A percentile compares a stretch with the other conserved stretches of the same genome.
phyloP scores from a whole-genome alignment of 2,329 filamentous ascomycete genomes.

The Cladorrhinum sp. region DNA sequence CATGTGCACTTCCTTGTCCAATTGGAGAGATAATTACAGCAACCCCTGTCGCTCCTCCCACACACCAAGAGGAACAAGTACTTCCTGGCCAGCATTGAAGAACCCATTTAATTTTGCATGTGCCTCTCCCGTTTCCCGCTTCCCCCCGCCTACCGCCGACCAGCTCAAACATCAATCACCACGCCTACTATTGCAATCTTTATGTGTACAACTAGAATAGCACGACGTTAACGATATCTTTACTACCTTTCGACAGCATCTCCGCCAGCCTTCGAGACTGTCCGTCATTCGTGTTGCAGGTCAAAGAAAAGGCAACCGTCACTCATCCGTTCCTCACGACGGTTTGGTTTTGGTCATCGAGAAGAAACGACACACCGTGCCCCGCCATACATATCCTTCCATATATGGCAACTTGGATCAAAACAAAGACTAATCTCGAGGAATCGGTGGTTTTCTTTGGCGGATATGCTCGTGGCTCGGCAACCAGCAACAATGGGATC shows the following conservation, averaged over 20 bases:
- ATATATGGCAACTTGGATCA: conserved; percentile 2
- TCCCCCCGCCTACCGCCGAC: background rate
- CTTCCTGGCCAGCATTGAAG: background rate
- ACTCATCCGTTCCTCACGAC: background rate
- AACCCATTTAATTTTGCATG: conserved; percentile 10
- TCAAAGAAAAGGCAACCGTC: background rate
- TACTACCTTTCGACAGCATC: no score
- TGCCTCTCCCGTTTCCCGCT: background rate
- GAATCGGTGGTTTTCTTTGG: background rate
- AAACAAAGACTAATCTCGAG: background rate
- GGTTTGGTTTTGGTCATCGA: background rate
- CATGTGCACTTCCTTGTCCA: background rate
- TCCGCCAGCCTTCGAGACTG: no score
- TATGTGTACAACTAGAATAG: background rate
- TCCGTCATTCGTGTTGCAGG: no score
- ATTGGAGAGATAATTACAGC: conserved; percentile 10
- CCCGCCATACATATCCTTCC: background rate
- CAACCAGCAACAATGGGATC: conserved; percentile 4
- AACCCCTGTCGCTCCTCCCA: conserved; percentile 12
- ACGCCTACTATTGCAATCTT: background rate
- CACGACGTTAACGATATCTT: background rate
- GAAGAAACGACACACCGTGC: background rate
- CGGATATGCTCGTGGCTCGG: conserved; percentile 8
- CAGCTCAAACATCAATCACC: background rate
- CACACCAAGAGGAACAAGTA: conserved; percentile 2